Conservation (phyloP, 2,329 filamentous ascomycete species). For the Aspergillus spinulosporus region DNA sequence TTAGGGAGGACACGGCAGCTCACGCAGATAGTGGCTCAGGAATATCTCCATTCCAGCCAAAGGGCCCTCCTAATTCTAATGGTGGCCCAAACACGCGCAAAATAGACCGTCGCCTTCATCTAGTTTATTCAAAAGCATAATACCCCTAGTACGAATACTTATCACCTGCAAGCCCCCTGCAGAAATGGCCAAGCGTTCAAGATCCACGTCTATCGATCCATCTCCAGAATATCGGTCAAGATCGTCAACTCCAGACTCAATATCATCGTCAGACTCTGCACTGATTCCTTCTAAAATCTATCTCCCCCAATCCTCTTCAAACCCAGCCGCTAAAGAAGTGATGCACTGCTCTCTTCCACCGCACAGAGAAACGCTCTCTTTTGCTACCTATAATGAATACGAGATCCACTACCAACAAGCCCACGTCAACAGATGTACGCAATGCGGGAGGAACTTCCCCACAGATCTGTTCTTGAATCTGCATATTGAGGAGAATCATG, state of each 20-base stretch:
- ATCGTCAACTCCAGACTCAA: constrained; percentile 32
- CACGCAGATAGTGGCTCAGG: not conserved
- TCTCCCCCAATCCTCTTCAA: constrained; percentile 54
- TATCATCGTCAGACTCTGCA: constrained; percentile 15
- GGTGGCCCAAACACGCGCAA: too few relatives aligned
- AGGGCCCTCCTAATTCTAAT: too few relatives aligned
- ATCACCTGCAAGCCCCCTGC: not conserved
- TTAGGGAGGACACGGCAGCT: not conserved
- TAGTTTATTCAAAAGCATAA: too few relatives aligned
- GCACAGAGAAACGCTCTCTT: constrained; percentile 69
- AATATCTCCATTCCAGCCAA: too few relatives aligned
- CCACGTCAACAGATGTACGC: constrained; percentile 80
- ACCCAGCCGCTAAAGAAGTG: constrained; percentile 39
- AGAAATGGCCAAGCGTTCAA: constrained; percentile 61
- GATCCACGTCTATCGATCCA: constrained; percentile 42
- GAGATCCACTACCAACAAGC: constrained; percentile 80
- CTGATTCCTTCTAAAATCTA: constrained; percentile 54
- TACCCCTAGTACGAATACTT: not conserved
- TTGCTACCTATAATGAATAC: constrained; percentile 75
- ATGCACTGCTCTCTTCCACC: constrained; percentile 84
- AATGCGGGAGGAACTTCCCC: constrained; percentile 86
- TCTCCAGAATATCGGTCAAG: constrained; percentile 22
- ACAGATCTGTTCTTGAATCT: constrained; percentile 75
- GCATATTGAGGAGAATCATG: constrained; percentile 90
- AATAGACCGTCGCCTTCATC: too few relatives aligned